Evolutionary conservation across 768 basidiomycete species (phyloP), one percentile per base, ranked within the genome.

Genomic region (Pleurotus djamor): DNA sequence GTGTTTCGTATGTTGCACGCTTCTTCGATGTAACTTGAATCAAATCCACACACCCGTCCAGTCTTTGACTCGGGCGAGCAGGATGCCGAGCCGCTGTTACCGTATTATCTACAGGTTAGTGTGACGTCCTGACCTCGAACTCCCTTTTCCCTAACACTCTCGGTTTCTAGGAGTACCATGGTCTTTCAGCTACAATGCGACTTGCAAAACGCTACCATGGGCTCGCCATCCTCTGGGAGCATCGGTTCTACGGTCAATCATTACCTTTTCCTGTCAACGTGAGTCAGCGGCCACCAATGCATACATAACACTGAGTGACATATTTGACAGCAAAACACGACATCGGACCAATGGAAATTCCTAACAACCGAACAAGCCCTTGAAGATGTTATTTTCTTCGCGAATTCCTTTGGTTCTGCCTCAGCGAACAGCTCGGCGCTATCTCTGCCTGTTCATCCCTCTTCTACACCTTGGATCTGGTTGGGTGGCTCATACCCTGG

Each of bases 61-160:
- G 80, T 81, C 13, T 82, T 81, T 63, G 80, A 82, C 64, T 81
- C 79, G 2, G 80, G 80, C 21, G 80, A 82, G 66, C 79, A 80
- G 56, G 71, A 80, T 57, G 80, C 79, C 0, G 79, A 73, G 47
- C 79, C 79, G 0, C 65, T 82, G 16, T 63, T 81, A 5, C 77
- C 78, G 2, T 82, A 80, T 63, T 82, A 81, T 61, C 68, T 81
- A n/a, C 76, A 79, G 64, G 78, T 72, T 51, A 17, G 63, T 43
- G n/a, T 17, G 32, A 9, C 21, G 51, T 41, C 16, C 37, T 13
- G 21, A 28, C 21, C 21, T 41, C 5, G 8, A 49, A 17, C 54
- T 47, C 14, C 14, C 33, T 6, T 47, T 16, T 56, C 5, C 17
- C 16, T 35, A 16, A 59, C 35, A 13, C 37, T 47, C 32, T n/a